phyloP scores from a whole-genome alignment of 2,329 filamentous ascomycete genomes.

The Aplosporella prunicola region DNA sequence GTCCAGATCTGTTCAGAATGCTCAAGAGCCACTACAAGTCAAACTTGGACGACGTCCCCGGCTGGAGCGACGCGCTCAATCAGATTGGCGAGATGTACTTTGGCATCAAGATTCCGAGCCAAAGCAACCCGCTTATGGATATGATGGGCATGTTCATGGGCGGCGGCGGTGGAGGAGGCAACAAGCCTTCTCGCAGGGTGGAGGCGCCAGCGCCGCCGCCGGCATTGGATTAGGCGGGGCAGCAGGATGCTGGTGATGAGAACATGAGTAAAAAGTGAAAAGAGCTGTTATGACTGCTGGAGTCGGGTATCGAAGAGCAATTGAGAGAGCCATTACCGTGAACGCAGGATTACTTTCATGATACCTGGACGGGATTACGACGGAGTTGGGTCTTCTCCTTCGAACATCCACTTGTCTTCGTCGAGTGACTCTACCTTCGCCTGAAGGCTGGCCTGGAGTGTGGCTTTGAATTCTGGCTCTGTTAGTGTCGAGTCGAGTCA shows the following conservation, averaged over 20 bases:
- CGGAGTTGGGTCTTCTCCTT: constrained; percentile 46
- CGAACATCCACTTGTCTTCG: constrained; percentile 89
- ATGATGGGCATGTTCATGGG: constrained; percentile 98
- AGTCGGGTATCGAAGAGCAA: too few species aligned
- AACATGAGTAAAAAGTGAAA: constrained; percentile 1
- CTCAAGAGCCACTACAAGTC: constrained; percentile 71
- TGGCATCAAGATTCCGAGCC: constrained; percentile 74
- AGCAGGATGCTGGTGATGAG: not conserved
- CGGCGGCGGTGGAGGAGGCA: constrained; percentile 51
- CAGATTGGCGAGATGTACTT: constrained; percentile 97
- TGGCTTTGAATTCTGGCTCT: constrained; percentile 39
- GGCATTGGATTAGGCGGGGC: constrained; percentile 25
- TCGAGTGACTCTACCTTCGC: constrained; percentile 64
- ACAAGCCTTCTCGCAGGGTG: constrained; percentile 37
- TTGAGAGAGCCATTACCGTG: constrained; percentile 5
- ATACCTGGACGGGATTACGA: not conserved
- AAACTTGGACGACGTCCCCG: constrained; percentile 65
- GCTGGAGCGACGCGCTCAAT: constrained; percentile 72
- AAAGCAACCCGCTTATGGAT: constrained; percentile 88
- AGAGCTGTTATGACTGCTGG: too few species aligned
- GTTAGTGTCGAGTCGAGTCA: too few species aligned
- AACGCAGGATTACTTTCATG: not conserved
- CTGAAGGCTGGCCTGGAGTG: constrained; percentile 54
- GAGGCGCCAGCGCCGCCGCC: constrained; percentile 28
- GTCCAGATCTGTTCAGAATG: constrained; percentile 68